Base-by-base conservation (phyloP, 805 yeast genomes). In the Pichia cephalocereana region DNA sequence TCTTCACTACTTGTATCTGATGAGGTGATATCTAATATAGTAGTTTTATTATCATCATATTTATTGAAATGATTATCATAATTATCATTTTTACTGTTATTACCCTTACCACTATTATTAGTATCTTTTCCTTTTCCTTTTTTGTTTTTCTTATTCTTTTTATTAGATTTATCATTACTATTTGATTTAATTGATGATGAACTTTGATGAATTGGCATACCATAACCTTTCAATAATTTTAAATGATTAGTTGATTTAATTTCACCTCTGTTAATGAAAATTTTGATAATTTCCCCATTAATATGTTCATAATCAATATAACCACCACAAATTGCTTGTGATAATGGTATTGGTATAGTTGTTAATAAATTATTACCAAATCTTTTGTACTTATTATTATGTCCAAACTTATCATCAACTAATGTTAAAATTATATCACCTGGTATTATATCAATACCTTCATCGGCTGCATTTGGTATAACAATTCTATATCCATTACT, bases 361-460 rank as follows among this genome's bases (percentile, higher is more conserved):
- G 60, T 49, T 15, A 55, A 39, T 41, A 62, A 44, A 46, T 62
- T 52, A 43, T 58, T 45, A 2, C 57, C 60, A 36, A 42, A 37
- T 51, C 83, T 66, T 14, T 67, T 67, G 47, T 76, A 71, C 12
- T 40, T 46, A 43, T 68, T 50, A 5, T 40, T 64, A 7, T 48
- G 51, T 12, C 23, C 23, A 37, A 51, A 48, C 54, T 75, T 74
- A 38, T 70, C 69, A 43, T 59, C 61, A 23, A 48, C 43, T 26
- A 83, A 60, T 2, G 74, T 76, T 10, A 83, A 72, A 3, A 82
- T 65, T 8, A 83, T 82, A 60, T 83, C 86, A 2, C 90, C 90
- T 0, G 89, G 84, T 4, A 74, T 64, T 4, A 78, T 65, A 51
- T 72, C 70, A 18, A 74, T 60, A 0, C 79, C 83, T 60, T 82